phyloP scores from a whole-genome alignment of 164 flowering plant species.

The Paratinospora sagittata region DNA sequence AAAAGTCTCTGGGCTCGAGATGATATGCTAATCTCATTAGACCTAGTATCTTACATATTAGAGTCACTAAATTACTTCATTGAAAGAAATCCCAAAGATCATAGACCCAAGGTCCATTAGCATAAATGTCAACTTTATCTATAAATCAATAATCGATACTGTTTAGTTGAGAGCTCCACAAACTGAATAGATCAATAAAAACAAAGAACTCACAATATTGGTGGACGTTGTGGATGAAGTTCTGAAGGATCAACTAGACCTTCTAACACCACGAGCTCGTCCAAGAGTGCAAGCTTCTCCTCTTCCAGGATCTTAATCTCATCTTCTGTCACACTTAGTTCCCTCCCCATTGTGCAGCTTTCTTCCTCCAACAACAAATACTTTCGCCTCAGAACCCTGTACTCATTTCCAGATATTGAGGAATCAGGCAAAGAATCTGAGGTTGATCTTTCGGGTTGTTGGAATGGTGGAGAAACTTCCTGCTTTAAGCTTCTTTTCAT shows the following conservation, averaged over 20 bases:
- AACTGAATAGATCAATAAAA: not conserved
- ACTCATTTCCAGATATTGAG: constrained; percentile 44
- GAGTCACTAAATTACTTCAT: not conserved
- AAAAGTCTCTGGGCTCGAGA: no score
- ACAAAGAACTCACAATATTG: constrained; percentile 4
- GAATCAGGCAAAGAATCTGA: constrained; percentile 65
- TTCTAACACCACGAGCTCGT: constrained; percentile 87
- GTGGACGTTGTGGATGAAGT: constrained; percentile 23
- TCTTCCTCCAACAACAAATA: constrained; percentile 76
- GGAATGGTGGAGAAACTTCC: constrained; percentile 32
- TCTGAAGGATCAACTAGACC: constrained; percentile 84
- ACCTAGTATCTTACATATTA: not conserved
- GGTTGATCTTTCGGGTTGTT: constrained; percentile 45
- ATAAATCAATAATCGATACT: not conserved
- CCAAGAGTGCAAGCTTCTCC: constrained; percentile 70
- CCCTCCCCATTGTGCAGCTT: constrained; percentile 49
- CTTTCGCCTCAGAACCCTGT: constrained; percentile 61
- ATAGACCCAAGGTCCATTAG: not conserved
- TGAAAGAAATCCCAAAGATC: not conserved
- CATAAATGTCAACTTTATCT: not conserved
- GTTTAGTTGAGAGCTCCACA: constrained; percentile 5
- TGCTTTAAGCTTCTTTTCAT: constrained; percentile 37
- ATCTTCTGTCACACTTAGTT: constrained; percentile 47
- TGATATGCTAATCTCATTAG: no score
- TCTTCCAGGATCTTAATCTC: constrained; percentile 60